Conservation (phyloP, 306 rosid species). For the Rosa persica region DNA sequence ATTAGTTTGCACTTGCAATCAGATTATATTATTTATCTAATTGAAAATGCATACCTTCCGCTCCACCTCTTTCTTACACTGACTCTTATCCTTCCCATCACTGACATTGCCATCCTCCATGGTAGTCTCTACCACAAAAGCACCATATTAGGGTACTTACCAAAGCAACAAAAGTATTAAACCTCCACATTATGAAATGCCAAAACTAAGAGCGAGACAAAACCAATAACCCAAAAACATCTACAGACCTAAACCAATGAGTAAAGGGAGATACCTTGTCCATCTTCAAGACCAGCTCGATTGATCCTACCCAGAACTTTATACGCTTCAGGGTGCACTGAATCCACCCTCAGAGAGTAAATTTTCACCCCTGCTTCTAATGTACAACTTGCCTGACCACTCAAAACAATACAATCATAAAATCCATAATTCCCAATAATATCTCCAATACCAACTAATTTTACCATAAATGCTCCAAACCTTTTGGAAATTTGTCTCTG, state of each 20-base stretch:
- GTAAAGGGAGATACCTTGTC: slow-evolving; percentile 50
- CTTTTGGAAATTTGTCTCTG: slow-evolving; percentile 87
- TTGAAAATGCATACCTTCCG: slow-evolving; percentile 24
- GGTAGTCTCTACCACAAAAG: slow-evolving; percentile 5
- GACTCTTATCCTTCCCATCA: neutral
- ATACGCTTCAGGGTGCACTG: slow-evolving; percentile 92
- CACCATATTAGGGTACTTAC: slow-evolving; percentile 7
- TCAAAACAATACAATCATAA: neutral
- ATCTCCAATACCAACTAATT: neutral
- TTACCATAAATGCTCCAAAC: slow-evolving; percentile 19
- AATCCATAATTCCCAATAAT: neutral
- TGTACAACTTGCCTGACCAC: slow-evolving; percentile 89
- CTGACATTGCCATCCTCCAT: slow-evolving; percentile 1
- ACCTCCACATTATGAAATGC: slow-evolving; percentile 2
- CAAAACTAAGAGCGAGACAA: slow-evolving; percentile 9
- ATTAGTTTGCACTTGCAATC: slow-evolving; percentile 10
- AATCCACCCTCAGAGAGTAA: slow-evolving; percentile 81
- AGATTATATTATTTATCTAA: neutral
- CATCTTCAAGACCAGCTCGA: slow-evolving; percentile 81
- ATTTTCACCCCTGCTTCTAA: slow-evolving; percentile 98
- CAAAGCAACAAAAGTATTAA: neutral
- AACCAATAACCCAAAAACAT: neutral
- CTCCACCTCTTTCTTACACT: slow-evolving; percentile 21
- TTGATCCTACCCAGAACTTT: slow-evolving; percentile 93
- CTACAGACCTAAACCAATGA: slow-evolving; percentile 5